A percentile compares a stretch with the other conserved stretches of the same genome.
phyloP scores from a whole-genome alignment of 2,329 filamentous ascomycete genomes.

The Ophiostoma populinum region DNA sequence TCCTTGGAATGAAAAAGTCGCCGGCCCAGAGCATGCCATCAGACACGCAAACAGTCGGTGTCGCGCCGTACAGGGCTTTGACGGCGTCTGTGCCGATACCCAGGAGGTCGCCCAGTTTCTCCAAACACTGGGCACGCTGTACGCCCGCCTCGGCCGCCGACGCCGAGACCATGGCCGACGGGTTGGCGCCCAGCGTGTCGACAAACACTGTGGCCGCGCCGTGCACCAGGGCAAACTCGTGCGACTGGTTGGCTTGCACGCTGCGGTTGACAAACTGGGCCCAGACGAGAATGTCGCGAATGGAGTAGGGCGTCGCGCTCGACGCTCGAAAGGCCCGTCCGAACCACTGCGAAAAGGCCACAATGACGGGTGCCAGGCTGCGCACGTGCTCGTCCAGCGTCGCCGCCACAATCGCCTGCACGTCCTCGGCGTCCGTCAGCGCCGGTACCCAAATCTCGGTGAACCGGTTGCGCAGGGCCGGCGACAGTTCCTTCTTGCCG shows the following conservation, averaged over 20 bases:
- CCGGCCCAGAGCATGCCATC: constrained; percentile 48
- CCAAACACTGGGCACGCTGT: constrained; percentile 57
- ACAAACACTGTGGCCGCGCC: constrained; percentile 92
- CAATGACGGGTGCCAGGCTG: constrained; percentile 46
- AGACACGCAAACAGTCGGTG: constrained; percentile 39
- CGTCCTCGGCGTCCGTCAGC: constrained; percentile 68
- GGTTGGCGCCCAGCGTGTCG: constrained; percentile 88
- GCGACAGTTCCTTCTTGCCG: constrained; percentile 92
- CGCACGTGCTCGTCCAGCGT: constrained; percentile 40
- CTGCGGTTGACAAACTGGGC: constrained; percentile 73
- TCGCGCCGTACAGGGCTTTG: constrained; percentile 43
- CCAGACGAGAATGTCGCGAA: constrained; percentile 87
- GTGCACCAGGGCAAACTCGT: constrained; percentile 41
- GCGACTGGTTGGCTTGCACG: constrained; percentile 17
- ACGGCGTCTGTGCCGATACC: constrained; percentile 33
- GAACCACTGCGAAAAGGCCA: constrained; percentile 88
- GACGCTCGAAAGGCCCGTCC: constrained; percentile 63
- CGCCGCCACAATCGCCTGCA: constrained; percentile 66
- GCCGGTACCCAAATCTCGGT: constrained; percentile 98
- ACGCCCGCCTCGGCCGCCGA: constrained; percentile 46
- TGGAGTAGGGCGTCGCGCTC: constrained; percentile 62
- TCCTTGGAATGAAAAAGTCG: constrained; percentile 50
- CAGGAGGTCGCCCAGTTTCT: constrained; percentile 52
- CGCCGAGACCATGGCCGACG: constrained; percentile 66
- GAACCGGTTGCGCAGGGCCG: constrained; percentile 86